Percentiles rank a stretch among this genome's conserved stretches.
Evolutionary conservation across 164 flowering plant genomes (phyloP).

Genomic region (Piper betle): DNA sequence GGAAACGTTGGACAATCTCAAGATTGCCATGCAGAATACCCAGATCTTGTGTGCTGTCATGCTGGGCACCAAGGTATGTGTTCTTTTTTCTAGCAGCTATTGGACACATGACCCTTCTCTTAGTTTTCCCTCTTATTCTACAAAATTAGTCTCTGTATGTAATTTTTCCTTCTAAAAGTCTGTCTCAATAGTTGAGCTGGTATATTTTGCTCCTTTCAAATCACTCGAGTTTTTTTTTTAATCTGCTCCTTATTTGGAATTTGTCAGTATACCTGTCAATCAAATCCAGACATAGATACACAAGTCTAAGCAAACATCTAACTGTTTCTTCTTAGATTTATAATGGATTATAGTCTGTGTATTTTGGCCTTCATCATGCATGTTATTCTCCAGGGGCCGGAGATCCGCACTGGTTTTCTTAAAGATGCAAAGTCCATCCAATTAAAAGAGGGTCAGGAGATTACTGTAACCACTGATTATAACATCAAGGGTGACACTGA

Average conservation of each 20-base stretch:
- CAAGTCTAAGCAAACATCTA: too few relatives aligned
- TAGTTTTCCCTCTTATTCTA: neutral
- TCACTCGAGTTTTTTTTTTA: too few relatives aligned
- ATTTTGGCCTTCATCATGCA: neutral
- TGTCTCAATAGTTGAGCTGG: too few relatives aligned
- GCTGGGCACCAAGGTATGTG: conserved; percentile 64
- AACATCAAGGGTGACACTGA: conserved; percentile 59
- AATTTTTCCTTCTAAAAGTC: neutral
- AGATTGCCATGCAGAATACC: conserved; percentile 47
- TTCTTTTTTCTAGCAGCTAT: neutral
- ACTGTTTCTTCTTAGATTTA: neutral
- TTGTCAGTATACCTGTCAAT: too few relatives aligned
- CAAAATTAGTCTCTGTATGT: neutral
- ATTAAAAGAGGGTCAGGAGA: conserved; percentile 58
- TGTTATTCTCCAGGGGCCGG: conserved; percentile 49
- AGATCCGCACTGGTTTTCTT: conserved; percentile 81
- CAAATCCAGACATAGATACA: too few relatives aligned
- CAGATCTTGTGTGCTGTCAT: conserved; percentile 75
- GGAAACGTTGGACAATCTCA: conserved; percentile 52
- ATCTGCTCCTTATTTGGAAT: too few relatives aligned
- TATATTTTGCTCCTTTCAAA: too few relatives aligned
- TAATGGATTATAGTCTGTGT: too few relatives aligned
- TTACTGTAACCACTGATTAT: conserved; percentile 75
- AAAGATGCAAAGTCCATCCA: conserved; percentile 69
- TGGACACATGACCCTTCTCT: neutral